Evolutionary conservation across 2,329 filamentous ascomycete species (phyloP), one percentile per base, ranked within the genome.

Genomic region (Shiraia bambusicola): DNA sequence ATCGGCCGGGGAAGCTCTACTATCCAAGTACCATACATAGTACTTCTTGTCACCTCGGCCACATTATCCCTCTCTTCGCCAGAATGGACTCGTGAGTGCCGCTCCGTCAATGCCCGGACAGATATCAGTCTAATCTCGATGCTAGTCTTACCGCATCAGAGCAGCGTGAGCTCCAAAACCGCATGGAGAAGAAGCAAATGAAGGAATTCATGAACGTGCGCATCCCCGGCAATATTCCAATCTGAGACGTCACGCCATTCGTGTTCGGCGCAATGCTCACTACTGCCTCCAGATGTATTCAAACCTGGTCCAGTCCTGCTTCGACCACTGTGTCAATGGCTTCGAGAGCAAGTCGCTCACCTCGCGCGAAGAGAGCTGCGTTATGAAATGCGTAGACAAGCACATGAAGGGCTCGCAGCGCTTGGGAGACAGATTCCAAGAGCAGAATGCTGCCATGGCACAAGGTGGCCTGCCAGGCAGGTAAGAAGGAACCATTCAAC

Each of bases 141-240:
- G 35, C 35, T 61, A 86, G 83, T 59, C 86, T 95, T 69, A 88
- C 81, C 58, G 69, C 79, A 62, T 72, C 82, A 62, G 92, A 97
- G 79, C 88, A 94, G 78, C 87, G 88, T 75, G 88, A 93, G 79
- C 87, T 98, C 68, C 86, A 95, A 74, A 76, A 82, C 75, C 89
- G 93, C 73, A 91, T 98, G 82, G 90, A 97, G 78, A 87, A 88
- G 76, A 94, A 93, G 75, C 93, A 98, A 76, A 88, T 98, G 80
- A 95, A 95, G 77, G 92, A 97, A 70, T 97, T 98, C 69, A 95
- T 97, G 86, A 87, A 83, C 63, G 93, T 97, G 80, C 2, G 4
- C 13, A 10, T 24, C 10, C 16, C n/a, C 27, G 14, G 2, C 12
- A n/a, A 31, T 29, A 14, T 1, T 6, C n/a, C 16, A 14, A 5